A percentile compares a stretch with the other conserved stretches of the same genome.
These are phyloP conservation scores for Agastache rugosa DNA, from an alignment of 257 asterid species.

Conservation along the genomic window DNA sequence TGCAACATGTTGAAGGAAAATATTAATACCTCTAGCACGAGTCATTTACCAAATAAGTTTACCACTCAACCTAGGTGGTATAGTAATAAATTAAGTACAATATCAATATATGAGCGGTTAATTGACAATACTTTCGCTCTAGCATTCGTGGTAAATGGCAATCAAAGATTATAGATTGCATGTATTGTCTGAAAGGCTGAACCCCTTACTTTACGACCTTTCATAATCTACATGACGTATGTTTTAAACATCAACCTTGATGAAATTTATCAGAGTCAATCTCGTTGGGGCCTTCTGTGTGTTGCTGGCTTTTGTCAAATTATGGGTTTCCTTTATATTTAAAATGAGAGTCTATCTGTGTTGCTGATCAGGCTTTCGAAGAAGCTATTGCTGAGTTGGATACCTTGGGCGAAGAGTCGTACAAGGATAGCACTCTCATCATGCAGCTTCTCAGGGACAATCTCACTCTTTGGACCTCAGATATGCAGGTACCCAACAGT, in stretches of 20 bases:
- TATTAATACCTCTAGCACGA: background rate
- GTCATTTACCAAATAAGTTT: background rate
- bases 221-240: background rate
- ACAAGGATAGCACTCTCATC: slow-evolving; percentile 77
- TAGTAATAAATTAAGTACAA: background rate
- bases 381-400: slow-evolving; percentile 77
- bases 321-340: background rate
- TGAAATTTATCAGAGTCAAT: background rate
- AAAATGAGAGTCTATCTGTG: slow-evolving; percentile 11
- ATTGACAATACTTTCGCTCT: background rate
- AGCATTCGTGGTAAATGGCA: background rate
- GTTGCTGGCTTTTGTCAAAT: background rate
- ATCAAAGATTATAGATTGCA: background rate
- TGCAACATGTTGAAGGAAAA: slow-evolving; percentile 15
- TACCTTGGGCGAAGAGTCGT: slow-evolving; percentile 65
- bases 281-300: background rate
- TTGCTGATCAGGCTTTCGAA: slow-evolving; percentile 58
- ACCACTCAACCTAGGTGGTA: background rate
- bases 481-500: slow-evolving; percentile 56
- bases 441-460: slow-evolving; percentile 76
- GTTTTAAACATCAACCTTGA: background rate
- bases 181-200: slow-evolving; percentile 1
- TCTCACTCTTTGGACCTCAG: slow-evolving; percentile 79
- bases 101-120: background rate
- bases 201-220: background rate